Evolutionary conservation across 2,329 filamentous ascomycete genomes (phyloP), one percentile per base, ranked within the genome.

Genomic region (Microsporum canis): DNA sequence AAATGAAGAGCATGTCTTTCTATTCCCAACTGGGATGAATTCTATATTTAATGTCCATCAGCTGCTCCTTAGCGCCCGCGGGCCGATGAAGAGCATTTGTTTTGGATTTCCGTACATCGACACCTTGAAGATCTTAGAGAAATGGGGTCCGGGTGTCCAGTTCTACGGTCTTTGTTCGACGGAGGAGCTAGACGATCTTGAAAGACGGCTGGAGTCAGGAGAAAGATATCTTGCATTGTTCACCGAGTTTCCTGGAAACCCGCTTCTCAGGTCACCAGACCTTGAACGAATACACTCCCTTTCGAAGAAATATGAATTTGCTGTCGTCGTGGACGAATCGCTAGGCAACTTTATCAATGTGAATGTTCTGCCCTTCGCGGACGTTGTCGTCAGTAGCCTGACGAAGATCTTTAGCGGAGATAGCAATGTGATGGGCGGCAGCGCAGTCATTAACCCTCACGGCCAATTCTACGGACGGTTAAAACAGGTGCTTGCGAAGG

Each of bases 71-170:
- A 77, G 79, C 58, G 80, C 84, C 0, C 83, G 86, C 41, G 84
- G 85, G 2, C 76, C 80, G 5, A 71, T 83, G 63, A 88, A 89
- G 73, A 95, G 90, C 72, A 85, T 99, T 70, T 91, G 88, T 69
- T 96, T 90, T 69, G 94, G 94, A n/a, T 99, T 99, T 68, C 91
- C 94, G 0, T 99, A 99, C 68, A 89, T 96, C 59, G 94, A 99
- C 73, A 96, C 94, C 0, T 81, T 97, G 60, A 99, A 99, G 72
- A 89, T 96, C 57, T 78, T 97, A 3, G 80, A 97, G 71, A 99
- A 97, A 72, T 97, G 95, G 72, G 94, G 92, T 0, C 88, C 91
- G 0, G 92, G 92, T 0, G 91, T 87, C 63, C 72, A 87, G 1
- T 97, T 97, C 71, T 96, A 95, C 73, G 92, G 92, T 2, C 83